Evolutionary conservation across 2,329 filamentous ascomycete genomes (phyloP).

Genomic region (Trichophyton benhamiae): DNA sequence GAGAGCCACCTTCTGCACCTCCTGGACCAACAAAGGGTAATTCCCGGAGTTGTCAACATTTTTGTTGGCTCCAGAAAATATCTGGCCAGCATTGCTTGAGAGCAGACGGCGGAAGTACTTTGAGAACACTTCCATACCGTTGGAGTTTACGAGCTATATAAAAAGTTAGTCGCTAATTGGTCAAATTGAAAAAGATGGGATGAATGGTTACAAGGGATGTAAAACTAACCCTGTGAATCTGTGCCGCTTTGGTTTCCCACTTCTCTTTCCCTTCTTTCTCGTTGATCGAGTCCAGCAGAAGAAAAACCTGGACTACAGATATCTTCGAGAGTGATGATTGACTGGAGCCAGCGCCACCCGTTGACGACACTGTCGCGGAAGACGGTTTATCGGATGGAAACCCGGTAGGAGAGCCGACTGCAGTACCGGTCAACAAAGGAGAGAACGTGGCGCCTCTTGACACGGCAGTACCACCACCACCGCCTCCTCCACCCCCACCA

Average conservation of each 20-base stretch:
- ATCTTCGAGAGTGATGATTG: constrained; percentile 70
- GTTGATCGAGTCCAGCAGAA: constrained; percentile 86
- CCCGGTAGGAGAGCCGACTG: constrained; percentile 41
- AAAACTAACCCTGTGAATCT: constrained; percentile 69
- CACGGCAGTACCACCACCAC: constrained; percentile 43
- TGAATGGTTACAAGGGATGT: neutral
- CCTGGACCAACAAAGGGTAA: constrained; percentile 67
- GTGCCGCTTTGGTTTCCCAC: constrained; percentile 85
- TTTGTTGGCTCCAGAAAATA: constrained; percentile 70
- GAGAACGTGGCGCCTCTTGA: constrained; percentile 48
- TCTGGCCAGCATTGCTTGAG: constrained; percentile 77
- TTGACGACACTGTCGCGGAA: constrained; percentile 22
- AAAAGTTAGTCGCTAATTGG: neutral
- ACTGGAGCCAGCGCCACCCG: constrained; percentile 35
- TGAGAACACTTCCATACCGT: constrained; percentile 98
- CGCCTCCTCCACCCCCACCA: constrained; percentile 41
- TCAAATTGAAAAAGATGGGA: neutral
- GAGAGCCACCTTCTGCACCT: constrained; percentile 74
- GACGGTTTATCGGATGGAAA: constrained; percentile 38
- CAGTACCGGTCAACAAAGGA: constrained; percentile 46
- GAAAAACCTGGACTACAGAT: constrained; percentile 86
- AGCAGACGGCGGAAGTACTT: constrained; percentile 92
- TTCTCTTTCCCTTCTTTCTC: constrained; percentile 83
- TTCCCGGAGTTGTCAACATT: constrained; percentile 64
- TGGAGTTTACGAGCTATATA: constrained; percentile 74